These are phyloP conservation scores for Ilyonectria robusta DNA, from an alignment of 2,329 filamentous ascomycete species.

Conservation along the genomic window DNA sequence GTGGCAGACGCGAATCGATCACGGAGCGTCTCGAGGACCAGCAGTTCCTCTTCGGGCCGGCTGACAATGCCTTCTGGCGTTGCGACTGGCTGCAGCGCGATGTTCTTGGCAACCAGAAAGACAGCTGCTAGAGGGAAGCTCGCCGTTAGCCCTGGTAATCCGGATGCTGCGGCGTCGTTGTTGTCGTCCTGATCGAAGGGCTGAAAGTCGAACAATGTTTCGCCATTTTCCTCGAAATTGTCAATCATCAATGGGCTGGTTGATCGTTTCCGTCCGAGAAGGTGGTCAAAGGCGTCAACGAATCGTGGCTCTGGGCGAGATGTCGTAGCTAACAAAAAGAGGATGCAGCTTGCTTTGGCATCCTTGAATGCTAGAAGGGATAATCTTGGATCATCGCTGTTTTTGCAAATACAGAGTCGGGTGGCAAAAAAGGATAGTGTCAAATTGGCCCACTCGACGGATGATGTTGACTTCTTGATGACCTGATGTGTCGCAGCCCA, in stretches of 20 bases:
- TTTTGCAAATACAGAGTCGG: conserved; percentile 36
- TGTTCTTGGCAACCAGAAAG: conserved; percentile 38
- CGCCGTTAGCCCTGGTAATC: conserved; percentile 38
- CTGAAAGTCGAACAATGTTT: background rate
- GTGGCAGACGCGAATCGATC: conserved; percentile 37
- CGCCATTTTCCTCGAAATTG: background rate
- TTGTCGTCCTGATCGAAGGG: conserved; percentile 21
- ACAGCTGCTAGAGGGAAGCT: conserved; percentile 43
- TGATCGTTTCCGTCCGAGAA: conserved; percentile 24
- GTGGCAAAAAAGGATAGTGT: conserved; percentile 44
- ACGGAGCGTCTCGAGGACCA: conserved; percentile 42
- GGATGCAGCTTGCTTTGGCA: conserved; percentile 43
- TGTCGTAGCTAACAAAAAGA: conserved; percentile 42
- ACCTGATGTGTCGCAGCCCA: conserved; percentile 38
- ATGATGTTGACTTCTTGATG: conserved; percentile 29
- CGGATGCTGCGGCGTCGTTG: conserved; percentile 24
- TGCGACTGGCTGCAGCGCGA: conserved; percentile 37
- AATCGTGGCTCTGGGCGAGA: conserved; percentile 33
- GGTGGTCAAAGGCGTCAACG: conserved; percentile 33
- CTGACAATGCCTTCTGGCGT: conserved; percentile 19
- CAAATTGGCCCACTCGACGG: conserved; percentile 25
- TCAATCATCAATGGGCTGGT: conserved; percentile 2
- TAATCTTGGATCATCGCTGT: conserved; percentile 19
- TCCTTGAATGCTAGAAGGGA: conserved; percentile 28
- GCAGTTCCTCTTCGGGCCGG: conserved; percentile 44